A percentile compares a stretch with the other conserved stretches of the same genome.
phyloP scores from a whole-genome alignment of 2,329 filamentous ascomycete species.

The Aspergillus neoniger region DNA sequence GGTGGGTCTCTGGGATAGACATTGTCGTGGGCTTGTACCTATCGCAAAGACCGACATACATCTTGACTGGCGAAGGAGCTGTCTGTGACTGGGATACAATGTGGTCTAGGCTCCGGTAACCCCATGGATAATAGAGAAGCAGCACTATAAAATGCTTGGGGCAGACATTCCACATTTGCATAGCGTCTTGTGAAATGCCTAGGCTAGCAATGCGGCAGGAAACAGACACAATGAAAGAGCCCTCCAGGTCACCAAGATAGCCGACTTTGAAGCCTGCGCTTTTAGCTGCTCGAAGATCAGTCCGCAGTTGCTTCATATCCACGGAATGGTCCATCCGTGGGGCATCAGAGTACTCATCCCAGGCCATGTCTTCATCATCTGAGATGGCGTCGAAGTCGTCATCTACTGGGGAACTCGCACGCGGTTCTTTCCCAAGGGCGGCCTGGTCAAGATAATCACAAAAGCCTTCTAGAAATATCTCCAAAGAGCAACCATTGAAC shows the following conservation, averaged over 20 bases:
- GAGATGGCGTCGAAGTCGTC: not conserved
- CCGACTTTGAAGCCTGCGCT: conserved; percentile 71
- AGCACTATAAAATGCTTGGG: conserved; percentile 70
- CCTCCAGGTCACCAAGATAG: conserved; percentile 56
- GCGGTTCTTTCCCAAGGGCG: conserved; percentile 1
- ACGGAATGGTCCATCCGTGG: conserved; percentile 5
- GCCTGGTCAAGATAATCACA: conserved; percentile 14
- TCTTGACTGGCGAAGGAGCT: conserved; percentile 42
- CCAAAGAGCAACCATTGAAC: conserved; percentile 47
- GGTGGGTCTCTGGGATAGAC: conserved; percentile 58
- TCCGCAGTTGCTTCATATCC: conserved; percentile 43
- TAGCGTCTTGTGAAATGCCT: conserved; percentile 70
- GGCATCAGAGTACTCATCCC: conserved; percentile 19
- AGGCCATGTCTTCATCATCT: conserved; percentile 32
- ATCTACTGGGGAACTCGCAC: conserved; percentile 13
- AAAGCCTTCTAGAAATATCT: conserved; percentile 42
- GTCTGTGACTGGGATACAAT: conserved; percentile 31
- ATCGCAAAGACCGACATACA: conserved; percentile 71
- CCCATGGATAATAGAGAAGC: conserved; percentile 64
- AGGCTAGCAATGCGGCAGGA: conserved; percentile 71
- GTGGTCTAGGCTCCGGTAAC: conserved; percentile 63
- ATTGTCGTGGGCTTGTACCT: conserved; percentile 68
- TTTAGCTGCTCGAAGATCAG: conserved; percentile 64
- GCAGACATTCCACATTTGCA: conserved; percentile 74
- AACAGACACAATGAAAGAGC: conserved; percentile 61